These are phyloP conservation scores for Lactarius indigo DNA, from an alignment of 768 basidiomycete genomes.

Conservation along the genomic window DNA sequence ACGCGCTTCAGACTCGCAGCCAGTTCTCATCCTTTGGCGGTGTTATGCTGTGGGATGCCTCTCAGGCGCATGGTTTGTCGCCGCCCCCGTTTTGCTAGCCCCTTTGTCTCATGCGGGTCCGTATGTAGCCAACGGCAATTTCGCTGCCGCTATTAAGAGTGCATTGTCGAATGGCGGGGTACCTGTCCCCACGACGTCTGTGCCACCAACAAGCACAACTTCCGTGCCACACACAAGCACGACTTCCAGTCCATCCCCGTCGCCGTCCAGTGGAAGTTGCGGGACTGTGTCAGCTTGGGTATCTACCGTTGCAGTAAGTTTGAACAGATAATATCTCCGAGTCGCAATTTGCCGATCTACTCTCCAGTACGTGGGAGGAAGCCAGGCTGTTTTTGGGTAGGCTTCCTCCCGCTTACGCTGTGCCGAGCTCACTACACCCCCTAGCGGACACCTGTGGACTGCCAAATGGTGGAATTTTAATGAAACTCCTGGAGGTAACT, in stretches of 20 bases:
- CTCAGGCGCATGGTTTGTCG: slow-evolving; percentile 29
- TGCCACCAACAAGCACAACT: slow-evolving; percentile 24
- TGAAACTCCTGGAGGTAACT: slow-evolving; percentile 36
- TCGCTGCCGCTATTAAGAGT: slow-evolving; percentile 41
- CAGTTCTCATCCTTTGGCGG: slow-evolving; percentile 67
- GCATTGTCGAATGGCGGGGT: slow-evolving; percentile 33
- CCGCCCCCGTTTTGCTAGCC: background rate
- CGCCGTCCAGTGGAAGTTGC: slow-evolving; percentile 37
- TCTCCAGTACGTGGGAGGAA: slow-evolving; percentile 42
- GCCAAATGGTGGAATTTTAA: slow-evolving; percentile 47
- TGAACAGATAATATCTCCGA: slow-evolving; percentile 9
- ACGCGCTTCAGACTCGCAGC: slow-evolving; percentile 47
- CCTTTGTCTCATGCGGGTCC: background rate
- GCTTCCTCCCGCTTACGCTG: slow-evolving; percentile 15
- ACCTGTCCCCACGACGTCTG: slow-evolving; percentile 24
- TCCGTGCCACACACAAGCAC: slow-evolving; percentile 26
- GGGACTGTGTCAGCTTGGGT: slow-evolving; percentile 42
- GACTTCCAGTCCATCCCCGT: slow-evolving; percentile 29
- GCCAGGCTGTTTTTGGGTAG: slow-evolving; percentile 40
- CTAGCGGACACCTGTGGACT: slow-evolving; percentile 48
- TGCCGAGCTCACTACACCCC: background rate
- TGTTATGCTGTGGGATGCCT: slow-evolving; percentile 44
- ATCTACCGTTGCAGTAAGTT: slow-evolving; percentile 36
- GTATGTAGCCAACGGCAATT: slow-evolving; percentile 41
- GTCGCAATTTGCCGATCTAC: background rate